A percentile compares a stretch with the other conserved stretches of the same genome.
phyloP scores from a whole-genome alignment of 2,329 filamentous ascomycete genomes.

The Geosmithia morbida region DNA sequence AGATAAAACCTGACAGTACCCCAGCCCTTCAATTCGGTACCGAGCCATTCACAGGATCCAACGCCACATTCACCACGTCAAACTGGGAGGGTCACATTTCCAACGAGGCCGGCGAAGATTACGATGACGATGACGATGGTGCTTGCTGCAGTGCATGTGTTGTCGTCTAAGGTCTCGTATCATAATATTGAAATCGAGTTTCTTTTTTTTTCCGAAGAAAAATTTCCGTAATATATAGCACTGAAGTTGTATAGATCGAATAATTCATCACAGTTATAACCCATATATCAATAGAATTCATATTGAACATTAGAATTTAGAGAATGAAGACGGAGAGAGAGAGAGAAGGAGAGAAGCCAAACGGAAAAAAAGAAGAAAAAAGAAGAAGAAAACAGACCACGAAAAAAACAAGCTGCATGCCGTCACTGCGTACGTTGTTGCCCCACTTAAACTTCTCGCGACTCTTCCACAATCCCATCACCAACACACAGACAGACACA shows the following conservation, averaged over 20 bases:
- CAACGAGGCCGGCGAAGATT: neutral
- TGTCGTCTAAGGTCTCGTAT: neutral
- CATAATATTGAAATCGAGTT: too few relatives aligned
- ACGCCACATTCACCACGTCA: conserved; percentile 4
- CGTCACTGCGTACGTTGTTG: neutral
- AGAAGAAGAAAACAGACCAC: too few relatives aligned
- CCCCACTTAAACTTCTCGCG: neutral
- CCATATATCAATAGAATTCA: too few relatives aligned
- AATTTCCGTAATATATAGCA: too few relatives aligned
- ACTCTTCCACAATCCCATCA: neutral
- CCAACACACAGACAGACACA: neutral
- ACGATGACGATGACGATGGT: neutral
- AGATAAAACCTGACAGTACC: neutral
- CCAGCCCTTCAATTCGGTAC: conserved; percentile 25
- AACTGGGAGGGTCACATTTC: conserved; percentile 2
- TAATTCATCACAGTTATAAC: too few relatives aligned
- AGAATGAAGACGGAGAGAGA: too few relatives aligned
- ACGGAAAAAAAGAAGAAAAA: too few relatives aligned
- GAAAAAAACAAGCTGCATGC: neutral
- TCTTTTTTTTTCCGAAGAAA: too few relatives aligned
- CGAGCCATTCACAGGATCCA: conserved; percentile 36
- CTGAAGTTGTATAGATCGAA: too few relatives aligned
- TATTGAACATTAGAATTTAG: too few relatives aligned
- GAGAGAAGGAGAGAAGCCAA: too few relatives aligned
- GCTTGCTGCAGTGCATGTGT: neutral